Base-by-base conservation (phyloP, 768 basidiomycete genomes). In the Serendipita sp. region DNA sequence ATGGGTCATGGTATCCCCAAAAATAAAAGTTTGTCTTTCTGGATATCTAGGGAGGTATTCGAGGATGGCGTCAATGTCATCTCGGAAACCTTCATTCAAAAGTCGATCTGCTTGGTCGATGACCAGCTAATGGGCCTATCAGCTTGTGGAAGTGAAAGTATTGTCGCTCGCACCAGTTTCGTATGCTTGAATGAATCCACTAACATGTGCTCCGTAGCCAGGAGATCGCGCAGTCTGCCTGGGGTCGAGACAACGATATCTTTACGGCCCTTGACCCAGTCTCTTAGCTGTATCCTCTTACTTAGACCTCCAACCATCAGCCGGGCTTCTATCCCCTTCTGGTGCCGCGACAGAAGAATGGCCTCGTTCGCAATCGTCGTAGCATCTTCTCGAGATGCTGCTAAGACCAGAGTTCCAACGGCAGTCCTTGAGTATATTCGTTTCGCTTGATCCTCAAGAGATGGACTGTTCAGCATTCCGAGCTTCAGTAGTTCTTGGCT, bases 51-150 rank as follows among this genome's bases (percentile, higher is more conserved):
- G 85, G n/a, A 94, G 76, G 68, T 76, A 78, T 3, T 74, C 69
- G 30, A 79, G 72, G 67, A 95, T 90, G 1, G 79, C 81, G 22
- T 88, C 82, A 31, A 97, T 82, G 68, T 95, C 93, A 24, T 84
- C 80, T 3, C 86, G 81, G 80, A 95, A 96, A 67, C 93, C 93
- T 85, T 93, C 87, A 63, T 92, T 90, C 11, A 97, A 77, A 13
- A 95, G 77, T 0, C 86, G 89, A 69, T 98, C 93, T 11, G 91
- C 90, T 71, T 96, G 91, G 69, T 98, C 96, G 63, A 98, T 76
- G 64, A 98, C 79, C 61, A 98, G 79, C 88, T 91, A 65, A 11
- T n/a, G n/a, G 41, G 60, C 65, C 20, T 33, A 31, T 2, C n/a
- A 22, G 61, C 43, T 63, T n/a, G 63, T 66, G 31, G 65, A 24